These are phyloP conservation scores for Fusarium sp. DNA, from an alignment of 2,329 filamentous ascomycete species.

Conservation along the genomic window DNA sequence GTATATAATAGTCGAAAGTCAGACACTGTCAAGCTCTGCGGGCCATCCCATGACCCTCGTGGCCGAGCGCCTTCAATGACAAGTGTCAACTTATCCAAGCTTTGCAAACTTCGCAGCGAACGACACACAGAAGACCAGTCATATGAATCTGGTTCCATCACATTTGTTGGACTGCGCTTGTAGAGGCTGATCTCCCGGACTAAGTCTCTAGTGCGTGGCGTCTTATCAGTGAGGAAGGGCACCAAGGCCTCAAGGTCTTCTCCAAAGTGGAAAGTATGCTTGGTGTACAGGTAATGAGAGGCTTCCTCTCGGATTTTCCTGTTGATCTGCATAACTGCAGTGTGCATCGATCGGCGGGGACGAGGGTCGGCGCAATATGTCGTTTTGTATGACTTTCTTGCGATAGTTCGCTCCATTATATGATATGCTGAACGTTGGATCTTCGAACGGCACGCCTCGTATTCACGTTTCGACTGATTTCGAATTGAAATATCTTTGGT, in stretches of 20 bases:
- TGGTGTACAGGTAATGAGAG: slow-evolving; percentile 64
- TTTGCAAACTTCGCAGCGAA: slow-evolving; percentile 53
- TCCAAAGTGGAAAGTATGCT: slow-evolving; percentile 68
- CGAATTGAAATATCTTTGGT: slow-evolving; percentile 53
- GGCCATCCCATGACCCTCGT: slow-evolving; percentile 60
- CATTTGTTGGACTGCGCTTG: slow-evolving; percentile 63
- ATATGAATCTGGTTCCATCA: slow-evolving; percentile 50
- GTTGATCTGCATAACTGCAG: slow-evolving; percentile 58
- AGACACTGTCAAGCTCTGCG: slow-evolving; percentile 55
- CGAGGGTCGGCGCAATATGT: slow-evolving; percentile 58
- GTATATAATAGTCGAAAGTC: slow-evolving; percentile 60
- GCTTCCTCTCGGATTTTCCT: slow-evolving; percentile 64
- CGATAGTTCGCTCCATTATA: slow-evolving; percentile 53
- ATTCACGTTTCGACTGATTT: slow-evolving; percentile 47
- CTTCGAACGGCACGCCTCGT: slow-evolving; percentile 27
- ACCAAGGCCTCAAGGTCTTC: slow-evolving; percentile 68
- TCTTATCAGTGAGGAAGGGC: slow-evolving; percentile 69
- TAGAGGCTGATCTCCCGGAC: slow-evolving; percentile 63
- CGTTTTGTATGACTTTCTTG: slow-evolving; percentile 58
- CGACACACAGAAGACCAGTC: slow-evolving; percentile 66
- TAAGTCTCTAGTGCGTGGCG: slow-evolving; percentile 57
- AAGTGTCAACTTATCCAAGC: slow-evolving; percentile 58
- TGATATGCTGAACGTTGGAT: slow-evolving; percentile 52
- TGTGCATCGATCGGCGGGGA: slow-evolving; percentile 49
- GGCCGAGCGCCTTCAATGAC: slow-evolving; percentile 66